A percentile compares a stretch with the other conserved stretches of the same genome.
Evolutionary conservation across 2,329 filamentous ascomycete genomes (phyloP).

Genomic region (Ophiosphaerella korrae): DNA sequence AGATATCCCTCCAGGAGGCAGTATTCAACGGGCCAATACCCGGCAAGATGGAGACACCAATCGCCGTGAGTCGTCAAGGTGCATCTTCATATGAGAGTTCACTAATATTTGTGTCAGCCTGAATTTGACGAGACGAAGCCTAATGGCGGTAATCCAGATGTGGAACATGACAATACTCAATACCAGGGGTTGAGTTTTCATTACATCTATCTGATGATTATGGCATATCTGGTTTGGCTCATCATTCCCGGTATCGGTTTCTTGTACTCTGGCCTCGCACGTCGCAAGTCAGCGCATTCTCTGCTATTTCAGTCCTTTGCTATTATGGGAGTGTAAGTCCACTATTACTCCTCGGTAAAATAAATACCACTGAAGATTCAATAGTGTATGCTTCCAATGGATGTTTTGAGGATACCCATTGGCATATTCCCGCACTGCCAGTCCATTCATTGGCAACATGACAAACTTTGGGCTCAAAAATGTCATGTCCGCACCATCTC

Average conservation of each 20-base stretch:
- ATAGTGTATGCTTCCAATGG: slow-evolving; percentile 61
- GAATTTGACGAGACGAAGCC: slow-evolving; percentile 51
- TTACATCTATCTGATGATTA: slow-evolving; percentile 65
- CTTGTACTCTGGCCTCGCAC: slow-evolving; percentile 67
- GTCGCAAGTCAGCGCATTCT: slow-evolving; percentile 65
- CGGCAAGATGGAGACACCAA: slow-evolving; percentile 21
- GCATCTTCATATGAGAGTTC: background rate
- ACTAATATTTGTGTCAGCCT: slow-evolving; percentile 32
- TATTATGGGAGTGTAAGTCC: slow-evolving; percentile 57
- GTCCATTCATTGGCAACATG: slow-evolving; percentile 67
- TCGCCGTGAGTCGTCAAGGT: slow-evolving; percentile 16
- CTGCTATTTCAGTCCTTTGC: slow-evolving; percentile 68
- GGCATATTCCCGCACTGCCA: slow-evolving; percentile 64
- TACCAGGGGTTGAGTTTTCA: slow-evolving; percentile 65
- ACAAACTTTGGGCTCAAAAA: slow-evolving; percentile 66
- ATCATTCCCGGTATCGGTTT: slow-evolving; percentile 71
- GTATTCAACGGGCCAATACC: background rate
- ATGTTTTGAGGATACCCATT: slow-evolving; percentile 70
- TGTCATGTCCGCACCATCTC: slow-evolving; percentile 64
- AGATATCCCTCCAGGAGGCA: background rate
- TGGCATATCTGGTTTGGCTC: slow-evolving; percentile 66
- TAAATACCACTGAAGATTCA: background rate
- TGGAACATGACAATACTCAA: slow-evolving; percentile 62
- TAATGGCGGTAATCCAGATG: slow-evolving; percentile 59
- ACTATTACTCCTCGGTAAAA: no score